Conservation (phyloP, 257 asterid species). For the Ocimum tenuiflorum region DNA sequence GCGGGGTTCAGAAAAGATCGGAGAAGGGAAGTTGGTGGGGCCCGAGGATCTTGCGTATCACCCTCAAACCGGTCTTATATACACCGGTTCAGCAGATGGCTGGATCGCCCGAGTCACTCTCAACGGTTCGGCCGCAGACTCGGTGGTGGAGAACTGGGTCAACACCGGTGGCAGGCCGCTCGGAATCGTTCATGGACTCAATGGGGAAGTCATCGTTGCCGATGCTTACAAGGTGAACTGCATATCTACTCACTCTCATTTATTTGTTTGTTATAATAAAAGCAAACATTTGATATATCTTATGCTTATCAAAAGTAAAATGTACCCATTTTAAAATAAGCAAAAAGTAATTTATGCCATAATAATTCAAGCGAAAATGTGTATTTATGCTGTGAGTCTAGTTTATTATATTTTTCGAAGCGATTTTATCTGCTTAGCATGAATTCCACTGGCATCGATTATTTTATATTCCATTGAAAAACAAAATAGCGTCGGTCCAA, state of each 20-base stretch:
- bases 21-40: conserved; percentile 41
- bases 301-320: no score
- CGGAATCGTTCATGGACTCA: conserved; percentile 51
- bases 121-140: conserved; percentile 39
- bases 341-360: no score
- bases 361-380: no score
- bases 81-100: conserved; percentile 74
- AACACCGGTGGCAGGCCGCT: conserved; percentile 92
- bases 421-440: no score
- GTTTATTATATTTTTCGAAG: no score
- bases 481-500: no score
- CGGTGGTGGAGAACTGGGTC: conserved; percentile 63
- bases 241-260: not conserved
- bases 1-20: conserved; percentile 51
- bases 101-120: conserved; percentile 56
- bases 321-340: no score
- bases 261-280: no score
- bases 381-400: no score
- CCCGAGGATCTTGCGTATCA: conserved; percentile 82
- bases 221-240: conserved; percentile 56
- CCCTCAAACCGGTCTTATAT: conserved; percentile 40
- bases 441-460: no score
- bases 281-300: no score
- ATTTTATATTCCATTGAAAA: no score
- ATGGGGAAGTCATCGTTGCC: conserved; percentile 66